A percentile compares a stretch with the other conserved stretches of the same genome.
Conservation (phyloP, 2,329 filamentous ascomycete species). For the Sarocladium oryzae region DNA sequence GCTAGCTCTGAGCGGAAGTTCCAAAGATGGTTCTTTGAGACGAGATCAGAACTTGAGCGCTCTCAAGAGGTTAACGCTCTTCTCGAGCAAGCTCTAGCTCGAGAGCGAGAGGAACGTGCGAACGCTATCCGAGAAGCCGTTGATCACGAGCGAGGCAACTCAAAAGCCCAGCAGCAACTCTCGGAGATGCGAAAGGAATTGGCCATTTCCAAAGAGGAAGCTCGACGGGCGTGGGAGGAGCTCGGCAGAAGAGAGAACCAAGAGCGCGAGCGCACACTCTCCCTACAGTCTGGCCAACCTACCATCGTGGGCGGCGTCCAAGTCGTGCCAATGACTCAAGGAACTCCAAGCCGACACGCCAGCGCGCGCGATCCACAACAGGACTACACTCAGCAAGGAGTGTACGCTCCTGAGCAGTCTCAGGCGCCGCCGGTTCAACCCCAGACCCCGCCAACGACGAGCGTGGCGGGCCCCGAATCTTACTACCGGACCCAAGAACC, state of each 20-base stretch:
- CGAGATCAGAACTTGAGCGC: constrained; percentile 78
- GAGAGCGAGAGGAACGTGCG: constrained; percentile 63
- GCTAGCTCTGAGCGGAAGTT: constrained; percentile 97
- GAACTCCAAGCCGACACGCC: constrained; percentile 50
- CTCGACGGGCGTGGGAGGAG: constrained; percentile 93
- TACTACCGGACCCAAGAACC: constrained; percentile 20
- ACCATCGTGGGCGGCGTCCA: constrained; percentile 90
- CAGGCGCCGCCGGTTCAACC: constrained; percentile 36
- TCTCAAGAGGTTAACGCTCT: constrained; percentile 75
- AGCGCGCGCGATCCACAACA: constrained; percentile 32
- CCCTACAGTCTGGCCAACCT: constrained; percentile 80
- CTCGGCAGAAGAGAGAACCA: constrained; percentile 88
- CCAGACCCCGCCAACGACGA: constrained; percentile 24
- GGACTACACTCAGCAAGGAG: constrained; percentile 20
- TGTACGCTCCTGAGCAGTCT: constrained; percentile 30
- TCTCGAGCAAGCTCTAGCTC: constrained; percentile 67
- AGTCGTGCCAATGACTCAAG: constrained; percentile 85
- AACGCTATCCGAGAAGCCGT: constrained; percentile 62
- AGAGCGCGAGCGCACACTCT: constrained; percentile 78
- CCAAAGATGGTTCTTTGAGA: constrained; percentile 98
- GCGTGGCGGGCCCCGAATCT: constrained; percentile 14
- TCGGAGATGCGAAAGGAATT: constrained; percentile 88
- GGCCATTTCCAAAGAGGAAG: constrained; percentile 92
- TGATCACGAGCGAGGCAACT: constrained; percentile 62
- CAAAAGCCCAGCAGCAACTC: constrained; percentile 72